A percentile compares a stretch with the other conserved stretches of the same genome.
These are phyloP conservation scores for Leccinum aurantiacum DNA, from an alignment of 768 basidiomycete genomes.

Conservation along the genomic window DNA sequence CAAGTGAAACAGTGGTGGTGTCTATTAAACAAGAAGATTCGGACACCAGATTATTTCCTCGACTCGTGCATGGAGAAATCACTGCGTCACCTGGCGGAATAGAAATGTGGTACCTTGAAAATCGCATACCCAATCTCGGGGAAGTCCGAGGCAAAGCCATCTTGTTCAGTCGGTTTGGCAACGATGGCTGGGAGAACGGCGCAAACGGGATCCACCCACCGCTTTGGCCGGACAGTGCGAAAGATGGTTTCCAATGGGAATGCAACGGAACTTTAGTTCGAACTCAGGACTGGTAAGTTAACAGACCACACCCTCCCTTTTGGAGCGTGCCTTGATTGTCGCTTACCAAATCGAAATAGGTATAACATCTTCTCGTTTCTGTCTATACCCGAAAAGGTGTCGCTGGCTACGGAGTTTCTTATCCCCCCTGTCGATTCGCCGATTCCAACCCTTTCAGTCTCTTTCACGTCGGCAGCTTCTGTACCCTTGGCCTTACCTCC, in stretches of 20 bases:
- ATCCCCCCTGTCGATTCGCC: slow-evolving; percentile 37
- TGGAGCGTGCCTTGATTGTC: background rate
- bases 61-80: slow-evolving; percentile 66
- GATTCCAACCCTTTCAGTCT: slow-evolving; percentile 60
- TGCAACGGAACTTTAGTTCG: slow-evolving; percentile 67
- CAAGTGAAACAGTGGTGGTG: slow-evolving; percentile 76
- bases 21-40: slow-evolving; percentile 89
- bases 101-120: slow-evolving; percentile 80
- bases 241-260: slow-evolving; percentile 76
- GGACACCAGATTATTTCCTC: slow-evolving; percentile 54
- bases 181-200: slow-evolving; percentile 66
- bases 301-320: background rate
- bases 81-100: slow-evolving; percentile 45
- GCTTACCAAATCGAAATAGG: slow-evolving; percentile 42
- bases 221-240: slow-evolving; percentile 79
- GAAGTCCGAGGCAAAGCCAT: slow-evolving; percentile 86
- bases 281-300: slow-evolving; percentile 79
- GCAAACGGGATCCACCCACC: slow-evolving; percentile 87
- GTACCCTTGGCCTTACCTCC: slow-evolving; percentile 82
- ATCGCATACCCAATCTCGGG: slow-evolving; percentile 75
- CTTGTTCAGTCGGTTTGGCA: slow-evolving; percentile 78
- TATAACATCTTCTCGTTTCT: slow-evolving; percentile 79
- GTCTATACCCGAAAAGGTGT: slow-evolving; percentile 79
- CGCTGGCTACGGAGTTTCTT: slow-evolving; percentile 55
- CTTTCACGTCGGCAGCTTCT: slow-evolving; percentile 78